Base-by-base conservation (phyloP, 305 asterid species). In the Ajuga reptans region DNA sequence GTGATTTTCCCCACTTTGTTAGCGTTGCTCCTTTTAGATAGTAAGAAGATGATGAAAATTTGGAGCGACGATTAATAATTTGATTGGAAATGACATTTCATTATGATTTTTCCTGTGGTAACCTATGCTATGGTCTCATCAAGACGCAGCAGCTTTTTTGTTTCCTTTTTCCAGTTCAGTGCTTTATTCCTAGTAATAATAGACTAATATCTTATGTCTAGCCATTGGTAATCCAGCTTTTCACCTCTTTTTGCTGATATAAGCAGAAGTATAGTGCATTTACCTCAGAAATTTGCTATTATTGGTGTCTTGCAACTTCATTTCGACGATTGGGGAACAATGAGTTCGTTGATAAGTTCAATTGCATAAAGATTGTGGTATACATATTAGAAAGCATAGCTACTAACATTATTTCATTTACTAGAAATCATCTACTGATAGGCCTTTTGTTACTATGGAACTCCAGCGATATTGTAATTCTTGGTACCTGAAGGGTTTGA, bases 191-290 rank as follows among this genome's bases (percentile, higher is more conserved):
- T 61, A 31, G 36, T 31, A 31, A 31, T 31, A 31, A 31, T 31
- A 31, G 47, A 27, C 14, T 57, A 45, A 21, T 14, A n/a, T 60
- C 10, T 36, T 24, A 29, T 43, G 56, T 9, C 15, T 34, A 47
- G 15, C 16, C 34, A 49, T 67, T 66, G 55, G 61, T 42, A 53
- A 39, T 67, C 77, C 49, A 21, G 31, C n/a, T 72, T 72, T 67
- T 18, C 58, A 16, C 29, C 56, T 33, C 16, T 36, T 21, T 21
- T 21, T 41, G 58, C 27, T 56, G 71, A 68, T 66, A 64, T 52
- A 33, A 47, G 42, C 66, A 9, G 52, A 45, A 60, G 61, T 54
- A 24, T 16, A 36, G 36, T 65, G 74, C 36, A 29, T 56, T 52
- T 50, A 21, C 9, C 39, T 72, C 63, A 39, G 50, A 42, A 34